These are phyloP conservation scores for Salix arbutifolia DNA, from an alignment of 345 rosid species.

Conservation along the genomic window DNA sequence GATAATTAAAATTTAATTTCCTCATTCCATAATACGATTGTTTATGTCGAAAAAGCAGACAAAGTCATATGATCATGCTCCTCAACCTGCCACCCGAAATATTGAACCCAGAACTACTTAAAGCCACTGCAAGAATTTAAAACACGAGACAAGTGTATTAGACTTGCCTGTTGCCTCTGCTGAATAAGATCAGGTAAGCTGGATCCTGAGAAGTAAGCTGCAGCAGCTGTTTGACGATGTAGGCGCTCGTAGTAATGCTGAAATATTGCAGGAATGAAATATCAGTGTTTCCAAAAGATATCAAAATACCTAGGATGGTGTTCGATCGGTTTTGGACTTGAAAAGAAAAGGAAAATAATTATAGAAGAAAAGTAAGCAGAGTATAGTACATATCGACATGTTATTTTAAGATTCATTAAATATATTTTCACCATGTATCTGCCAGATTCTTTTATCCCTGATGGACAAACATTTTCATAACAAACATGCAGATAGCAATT, in stretches of 20 bases:
- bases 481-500: neutral
- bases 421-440: neutral
- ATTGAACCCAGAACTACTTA: neutral
- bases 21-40: neutral
- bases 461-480: neutral
- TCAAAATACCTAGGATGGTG: neutral
- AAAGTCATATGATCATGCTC: neutral
- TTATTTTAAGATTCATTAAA: neutral
- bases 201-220: constrained; percentile 63
- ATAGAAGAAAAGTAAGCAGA: neutral
- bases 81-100: neutral
- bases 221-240: constrained; percentile 52
- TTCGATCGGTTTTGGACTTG: too few species aligned
- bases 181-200: constrained; percentile 58
- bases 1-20: neutral
- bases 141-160: neutral
- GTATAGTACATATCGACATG: neutral
- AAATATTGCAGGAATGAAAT: constrained; percentile 7
- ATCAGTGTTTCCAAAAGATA: constrained; percentile 1
- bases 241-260: constrained; percentile 69
- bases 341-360: neutral
- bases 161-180: constrained; percentile 44
- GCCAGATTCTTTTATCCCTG: neutral
- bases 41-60: neutral
- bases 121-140: neutral